These are phyloP conservation scores for Vitis riparia DNA, from an alignment of 164 flowering plant genomes.

Conservation along the genomic window DNA sequence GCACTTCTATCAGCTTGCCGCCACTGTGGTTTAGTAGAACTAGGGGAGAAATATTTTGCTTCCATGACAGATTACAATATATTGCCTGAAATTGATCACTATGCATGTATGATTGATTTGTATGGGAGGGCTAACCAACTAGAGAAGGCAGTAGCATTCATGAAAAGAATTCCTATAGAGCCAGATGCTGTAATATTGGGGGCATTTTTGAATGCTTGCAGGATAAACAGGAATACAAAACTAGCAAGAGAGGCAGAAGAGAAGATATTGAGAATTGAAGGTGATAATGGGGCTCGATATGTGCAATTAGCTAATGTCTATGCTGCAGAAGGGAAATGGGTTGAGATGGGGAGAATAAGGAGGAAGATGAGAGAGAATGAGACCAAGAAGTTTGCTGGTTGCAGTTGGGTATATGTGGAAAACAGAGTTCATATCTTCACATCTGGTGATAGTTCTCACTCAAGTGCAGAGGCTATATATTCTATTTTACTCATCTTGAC, in stretches of 20 bases:
- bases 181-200: conserved; percentile 60
- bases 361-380: conserved; percentile 71
- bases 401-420: conserved; percentile 74
- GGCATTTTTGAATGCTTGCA: conserved; percentile 68
- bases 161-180: conserved; percentile 48
- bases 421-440: conserved; percentile 50
- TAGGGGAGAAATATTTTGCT: conserved; percentile 60
- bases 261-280: conserved; percentile 48
- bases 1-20: conserved; percentile 87
- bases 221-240: conserved; percentile 38
- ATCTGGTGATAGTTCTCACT: conserved; percentile 55
- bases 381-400: conserved; percentile 64
- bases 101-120: conserved; percentile 83
- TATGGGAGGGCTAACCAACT: conserved; percentile 65
- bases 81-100: conserved; percentile 71
- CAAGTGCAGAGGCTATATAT: conserved; percentile 52
- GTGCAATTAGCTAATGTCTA: conserved; percentile 83
- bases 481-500: conserved; percentile 39
- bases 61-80: conserved; percentile 61
- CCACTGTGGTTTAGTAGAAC: conserved; percentile 59
- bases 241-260: conserved; percentile 59
- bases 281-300: conserved; percentile 59
- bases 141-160: conserved; percentile 53
- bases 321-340: conserved; percentile 80
- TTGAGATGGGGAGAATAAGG: conserved; percentile 72